Evolutionary conservation across 345 rosid species (phyloP), one percentile per base, ranked within the genome.

Genomic region (Brassica incana): DNA sequence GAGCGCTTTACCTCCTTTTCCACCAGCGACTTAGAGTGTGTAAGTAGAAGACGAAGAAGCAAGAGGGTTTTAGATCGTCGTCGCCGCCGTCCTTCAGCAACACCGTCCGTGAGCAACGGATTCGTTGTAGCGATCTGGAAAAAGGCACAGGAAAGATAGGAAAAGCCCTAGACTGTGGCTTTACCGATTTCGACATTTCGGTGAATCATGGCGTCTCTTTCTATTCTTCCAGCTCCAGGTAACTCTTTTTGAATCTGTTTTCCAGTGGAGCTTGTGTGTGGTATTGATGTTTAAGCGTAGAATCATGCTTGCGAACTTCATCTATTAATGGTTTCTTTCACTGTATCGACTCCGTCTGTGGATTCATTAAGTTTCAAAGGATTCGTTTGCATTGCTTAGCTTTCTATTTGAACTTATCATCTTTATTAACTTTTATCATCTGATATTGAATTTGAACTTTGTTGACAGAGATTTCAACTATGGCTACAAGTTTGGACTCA

Each of bases 161-260:
- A 40, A 65, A 50, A 67, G 33, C 56, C 82, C 74, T 79, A 79
- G 78, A 15, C n/a, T 40, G 38, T 66, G 35, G 58, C 50, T 72
- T 65, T 33, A 14, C 65, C 30, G 72, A n/a, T 67, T 71, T 71
- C 58, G 54, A 59, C n/a, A 45, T 23, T 67, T 56, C 58, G 62
- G 54, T 45, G 7, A 48, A 6, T 61, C 71, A 70, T 80, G 79
- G 35, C 83, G 72, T 75, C 83, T 38, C 79, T 69, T 80, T 48
- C 60, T 15, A 23, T 74, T 61, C 67, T 27, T 16, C 75, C 75
- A 52, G n/a, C 7, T 74, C 38, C 72, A 38, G 83, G 79, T 80
- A 5, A 6, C 36, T 29, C 12, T 38, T 35, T 35, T 1, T 2
- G 23, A 59, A 30, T 32, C 63, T 33, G 15, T 18, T 35, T 38